phyloP scores from a whole-genome alignment of 306 rosid species.

The Geum urbanum region DNA sequence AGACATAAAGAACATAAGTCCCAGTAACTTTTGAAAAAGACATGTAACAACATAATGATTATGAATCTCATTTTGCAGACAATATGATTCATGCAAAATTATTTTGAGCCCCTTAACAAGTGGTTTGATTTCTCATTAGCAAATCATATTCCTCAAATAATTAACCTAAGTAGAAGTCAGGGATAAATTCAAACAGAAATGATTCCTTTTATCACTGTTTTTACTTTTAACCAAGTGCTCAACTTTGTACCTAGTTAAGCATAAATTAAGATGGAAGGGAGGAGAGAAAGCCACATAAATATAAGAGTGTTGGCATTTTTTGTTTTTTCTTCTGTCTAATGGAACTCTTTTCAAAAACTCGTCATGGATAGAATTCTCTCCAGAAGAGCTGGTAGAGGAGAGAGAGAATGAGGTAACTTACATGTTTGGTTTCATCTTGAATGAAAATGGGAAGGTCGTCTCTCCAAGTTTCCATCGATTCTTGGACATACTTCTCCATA shows the following conservation, averaged over 20 bases:
- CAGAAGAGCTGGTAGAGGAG: conserved; percentile 10
- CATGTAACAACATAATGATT: conserved; percentile 30
- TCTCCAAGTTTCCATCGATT: conserved; percentile 74
- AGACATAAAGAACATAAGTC: conserved; percentile 30
- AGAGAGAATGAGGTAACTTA: conserved; percentile 26
- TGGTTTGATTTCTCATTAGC: conserved; percentile 31
- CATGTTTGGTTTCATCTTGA: conserved; percentile 86
- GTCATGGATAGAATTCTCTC: conserved; percentile 10
- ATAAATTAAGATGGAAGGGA: conserved; percentile 16
- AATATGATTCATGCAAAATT: conserved; percentile 47
- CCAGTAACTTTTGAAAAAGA: conserved; percentile 40
- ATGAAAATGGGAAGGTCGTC: conserved; percentile 56
- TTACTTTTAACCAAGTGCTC: conserved; percentile 19
- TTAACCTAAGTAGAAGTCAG: conserved; percentile 39
- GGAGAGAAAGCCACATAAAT: conserved; percentile 17
- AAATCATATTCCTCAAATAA: conserved; percentile 33
- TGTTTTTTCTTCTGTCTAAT: conserved; percentile 29
- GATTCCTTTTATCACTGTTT: conserved; percentile 24
- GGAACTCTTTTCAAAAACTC: conserved; percentile 30
- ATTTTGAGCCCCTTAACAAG: conserved; percentile 42
- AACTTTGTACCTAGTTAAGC: conserved; percentile 17
- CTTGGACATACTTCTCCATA: conserved; percentile 63
- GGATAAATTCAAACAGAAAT: conserved; percentile 35
- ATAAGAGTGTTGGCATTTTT: conserved; percentile 39
- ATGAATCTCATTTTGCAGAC: conserved; percentile 37